phyloP scores from a whole-genome alignment of 2,329 filamentous ascomycete genomes.

The Cytospora paraplurivora region DNA sequence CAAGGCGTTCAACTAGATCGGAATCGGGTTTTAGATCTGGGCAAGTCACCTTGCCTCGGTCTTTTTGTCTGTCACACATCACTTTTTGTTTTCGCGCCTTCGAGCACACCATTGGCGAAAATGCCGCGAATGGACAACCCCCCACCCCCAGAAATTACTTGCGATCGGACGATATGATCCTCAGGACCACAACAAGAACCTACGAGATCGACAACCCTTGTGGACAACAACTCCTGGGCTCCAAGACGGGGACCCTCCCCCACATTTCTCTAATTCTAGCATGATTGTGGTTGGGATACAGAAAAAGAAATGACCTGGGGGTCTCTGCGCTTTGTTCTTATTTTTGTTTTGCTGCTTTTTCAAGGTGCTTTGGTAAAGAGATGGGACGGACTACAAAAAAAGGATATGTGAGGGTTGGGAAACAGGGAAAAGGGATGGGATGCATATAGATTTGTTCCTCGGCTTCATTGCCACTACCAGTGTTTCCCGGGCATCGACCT shows the following conservation, averaged over 20 bases:
- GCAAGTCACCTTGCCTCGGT: slow-evolving; percentile 30
- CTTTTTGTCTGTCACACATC: slow-evolving; percentile 27
- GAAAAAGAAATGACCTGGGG: slow-evolving; percentile 25
- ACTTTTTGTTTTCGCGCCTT: slow-evolving; percentile 7
- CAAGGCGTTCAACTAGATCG: slow-evolving; percentile 40
- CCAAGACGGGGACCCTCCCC: slow-evolving; percentile 11
- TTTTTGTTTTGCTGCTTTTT: slow-evolving; percentile 20
- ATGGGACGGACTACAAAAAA: slow-evolving; percentile 26
- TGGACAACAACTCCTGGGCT: slow-evolving; percentile 12
- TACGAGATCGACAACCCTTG: slow-evolving; percentile 12
- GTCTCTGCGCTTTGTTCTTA: slow-evolving; percentile 12
- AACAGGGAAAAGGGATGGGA: slow-evolving; percentile 33
- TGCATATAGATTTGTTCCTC: slow-evolving; percentile 35
- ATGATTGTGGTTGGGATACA: slow-evolving; percentile 28
- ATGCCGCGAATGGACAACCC: slow-evolving; percentile 11
- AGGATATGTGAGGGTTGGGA: slow-evolving; percentile 28
- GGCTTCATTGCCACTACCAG: slow-evolving; percentile 29
- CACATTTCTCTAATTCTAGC: slow-evolving; percentile 21
- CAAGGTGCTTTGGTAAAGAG: slow-evolving; percentile 26
- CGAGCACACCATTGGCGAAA: slow-evolving; percentile 22
- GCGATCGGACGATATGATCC: neutral
- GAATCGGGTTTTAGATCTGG: slow-evolving; percentile 28
- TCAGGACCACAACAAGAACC: neutral
- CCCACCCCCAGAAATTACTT: neutral
- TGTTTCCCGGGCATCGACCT: slow-evolving; percentile 18